Conservation (phyloP, 768 basidiomycete species). For the Chlorophyllum brunneum region DNA sequence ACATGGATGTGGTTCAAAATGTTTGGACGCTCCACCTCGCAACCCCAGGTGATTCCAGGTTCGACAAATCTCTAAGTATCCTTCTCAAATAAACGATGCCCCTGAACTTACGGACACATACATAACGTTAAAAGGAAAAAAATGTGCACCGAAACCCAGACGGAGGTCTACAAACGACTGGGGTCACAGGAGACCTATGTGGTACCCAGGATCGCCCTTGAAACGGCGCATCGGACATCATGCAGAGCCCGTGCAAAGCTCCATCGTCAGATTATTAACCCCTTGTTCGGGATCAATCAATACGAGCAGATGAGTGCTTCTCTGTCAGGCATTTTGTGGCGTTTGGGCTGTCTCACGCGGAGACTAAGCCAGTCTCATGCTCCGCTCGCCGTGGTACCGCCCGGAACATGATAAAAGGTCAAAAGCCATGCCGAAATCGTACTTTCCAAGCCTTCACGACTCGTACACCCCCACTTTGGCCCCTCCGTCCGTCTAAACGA, state of each 20-base stretch:
- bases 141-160: too few species aligned
- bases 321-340: not conserved
- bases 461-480: not conserved
- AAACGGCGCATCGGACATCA: too few species aligned
- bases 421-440: not conserved
- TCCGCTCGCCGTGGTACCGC: not conserved
- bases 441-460: not conserved
- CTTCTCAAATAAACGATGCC: not conserved
- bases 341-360: conserved; percentile 1
- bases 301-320: not conserved
- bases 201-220: too few species aligned
- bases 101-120: too few species aligned
- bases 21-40: too few species aligned
- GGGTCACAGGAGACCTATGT: too few species aligned
- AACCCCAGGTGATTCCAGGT: not conserved
- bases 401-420: not conserved
- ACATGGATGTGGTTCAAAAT: too few species aligned
- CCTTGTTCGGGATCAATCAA: conserved; percentile 2
- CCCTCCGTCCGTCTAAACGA: not conserved
- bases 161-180: too few species aligned
- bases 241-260: too few species aligned
- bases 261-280: too few species aligned
- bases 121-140: too few species aligned
- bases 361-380: conserved; percentile 6
- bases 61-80: not conserved